Conservation (phyloP, 2,329 filamentous ascomycete genomes). For the Pseudogymnoascus sp. region DNA sequence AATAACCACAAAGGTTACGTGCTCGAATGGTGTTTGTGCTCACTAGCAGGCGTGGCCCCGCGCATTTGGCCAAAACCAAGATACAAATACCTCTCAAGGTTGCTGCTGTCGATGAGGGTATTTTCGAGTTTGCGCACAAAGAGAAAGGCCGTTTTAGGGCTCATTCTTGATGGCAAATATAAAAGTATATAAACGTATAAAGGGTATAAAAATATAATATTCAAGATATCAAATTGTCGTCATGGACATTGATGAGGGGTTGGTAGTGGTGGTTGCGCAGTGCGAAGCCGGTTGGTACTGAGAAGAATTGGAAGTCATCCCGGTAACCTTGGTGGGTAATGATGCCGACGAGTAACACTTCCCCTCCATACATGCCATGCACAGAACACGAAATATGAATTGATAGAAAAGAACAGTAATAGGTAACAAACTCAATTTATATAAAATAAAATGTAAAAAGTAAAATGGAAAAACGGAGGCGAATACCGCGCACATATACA, state of each 20-base stretch:
- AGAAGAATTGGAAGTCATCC: background rate
- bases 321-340: background rate
- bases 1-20: constrained; percentile 7
- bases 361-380: background rate
- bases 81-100: constrained; percentile 2
- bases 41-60: background rate
- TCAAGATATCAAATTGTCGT: background rate
- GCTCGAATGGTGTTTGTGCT: background rate
- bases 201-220: background rate
- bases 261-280: too few relatives aligned
- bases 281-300: background rate
- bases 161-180: background rate
- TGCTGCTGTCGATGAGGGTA: background rate
- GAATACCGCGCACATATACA: background rate
- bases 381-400: background rate
- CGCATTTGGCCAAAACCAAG: background rate
- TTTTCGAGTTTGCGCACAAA: constrained; percentile 4
- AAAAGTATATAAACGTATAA: too few relatives aligned
- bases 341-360: background rate
- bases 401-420: background rate
- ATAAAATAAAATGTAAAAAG: background rate
- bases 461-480: background rate
- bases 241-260: background rate
- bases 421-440: background rate
- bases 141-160: background rate